Base-by-base conservation (phyloP, 2,329 filamentous ascomycete genomes). In the Paraphoma chrysanthemicola region DNA sequence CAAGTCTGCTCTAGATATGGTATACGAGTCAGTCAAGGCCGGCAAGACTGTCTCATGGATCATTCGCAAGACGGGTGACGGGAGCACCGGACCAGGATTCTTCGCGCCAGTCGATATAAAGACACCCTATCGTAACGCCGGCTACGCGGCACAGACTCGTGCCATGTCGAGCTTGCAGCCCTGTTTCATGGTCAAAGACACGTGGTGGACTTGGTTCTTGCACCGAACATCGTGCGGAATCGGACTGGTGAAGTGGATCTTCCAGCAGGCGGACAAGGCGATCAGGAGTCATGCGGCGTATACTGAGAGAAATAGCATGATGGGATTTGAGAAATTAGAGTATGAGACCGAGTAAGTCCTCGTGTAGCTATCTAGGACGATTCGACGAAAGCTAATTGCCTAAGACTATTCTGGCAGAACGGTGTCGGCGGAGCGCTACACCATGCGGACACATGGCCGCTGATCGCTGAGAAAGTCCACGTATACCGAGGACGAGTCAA, bases 1-100 rank as follows among this genome's bases (percentile, higher is more conserved):
- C 11, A 78, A 79, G 47, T 79, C 77, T 7, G 66, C 76, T 6
- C 76, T 73, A 16, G 77, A 79, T 55, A 72, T 78, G 62, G 70
- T 73, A 1, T 79, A 79, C 51, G 68, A 71, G 38, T 57, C 62
- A 8, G 67, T 66, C 28, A 77, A 76, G 57, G 67, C 66, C 1
- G 67, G 66, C 14, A 76, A 75, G 46, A 63, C 44, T 0, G 73
- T 78, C 2, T 67, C 60, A 14, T 79, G 77, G 77, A 67, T 78
- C 44, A 69, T 77, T 31, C 50, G 51, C 30, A 44, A 41, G 43
- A 63, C 66, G 17, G 69, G 72, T 47, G 45, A 50, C 36, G 46
- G 49, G 3, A 42, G 53, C 17, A 65, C 65, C 4, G 75, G 75
- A n/a, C 64, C 74, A 30, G 70, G 66, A 12, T 67, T 64, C 29